A percentile compares a stretch with the other conserved stretches of the same genome.
phyloP scores from a whole-genome alignment of 2,329 filamentous ascomycete species.

The Fusarium temperatum region DNA sequence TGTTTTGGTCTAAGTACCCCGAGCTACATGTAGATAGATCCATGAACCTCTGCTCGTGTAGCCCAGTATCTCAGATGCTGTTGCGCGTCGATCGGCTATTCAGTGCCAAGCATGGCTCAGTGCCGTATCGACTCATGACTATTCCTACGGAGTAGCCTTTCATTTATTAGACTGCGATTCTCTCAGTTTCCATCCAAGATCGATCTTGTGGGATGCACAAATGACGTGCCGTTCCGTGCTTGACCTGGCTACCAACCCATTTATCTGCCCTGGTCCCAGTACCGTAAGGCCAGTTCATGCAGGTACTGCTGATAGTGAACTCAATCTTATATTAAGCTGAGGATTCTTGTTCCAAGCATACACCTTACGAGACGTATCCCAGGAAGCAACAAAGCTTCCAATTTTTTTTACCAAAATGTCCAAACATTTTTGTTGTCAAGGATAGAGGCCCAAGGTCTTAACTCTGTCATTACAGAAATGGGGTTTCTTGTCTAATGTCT shows the following conservation, averaged over 20 bases:
- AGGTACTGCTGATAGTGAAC: constrained; percentile 19
- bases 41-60: not conserved
- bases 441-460: not conserved
- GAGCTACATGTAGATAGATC: not conserved
- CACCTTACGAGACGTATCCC: not conserved
- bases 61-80: not conserved
- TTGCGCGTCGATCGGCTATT: not conserved
- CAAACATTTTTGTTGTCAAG: not conserved
- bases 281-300: constrained; percentile 34
- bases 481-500: not conserved
- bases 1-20: not conserved
- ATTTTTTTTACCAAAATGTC: not conserved
- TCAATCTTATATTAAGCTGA: not conserved
- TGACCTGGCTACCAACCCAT: constrained; percentile 32
- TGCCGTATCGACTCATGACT: not conserved
- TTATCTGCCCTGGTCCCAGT: constrained; percentile 32
- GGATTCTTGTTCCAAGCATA: not conserved
- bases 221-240: constrained; percentile 35
- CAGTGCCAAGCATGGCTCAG: not conserved
- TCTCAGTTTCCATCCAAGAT: not conserved
- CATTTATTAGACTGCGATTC: not conserved
- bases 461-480: not conserved
- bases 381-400: not conserved
- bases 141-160: not conserved
- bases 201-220: constrained; percentile 26